phyloP scores from a whole-genome alignment of 2,329 filamentous ascomycete genomes.

The Trichoderma lentiforme region DNA sequence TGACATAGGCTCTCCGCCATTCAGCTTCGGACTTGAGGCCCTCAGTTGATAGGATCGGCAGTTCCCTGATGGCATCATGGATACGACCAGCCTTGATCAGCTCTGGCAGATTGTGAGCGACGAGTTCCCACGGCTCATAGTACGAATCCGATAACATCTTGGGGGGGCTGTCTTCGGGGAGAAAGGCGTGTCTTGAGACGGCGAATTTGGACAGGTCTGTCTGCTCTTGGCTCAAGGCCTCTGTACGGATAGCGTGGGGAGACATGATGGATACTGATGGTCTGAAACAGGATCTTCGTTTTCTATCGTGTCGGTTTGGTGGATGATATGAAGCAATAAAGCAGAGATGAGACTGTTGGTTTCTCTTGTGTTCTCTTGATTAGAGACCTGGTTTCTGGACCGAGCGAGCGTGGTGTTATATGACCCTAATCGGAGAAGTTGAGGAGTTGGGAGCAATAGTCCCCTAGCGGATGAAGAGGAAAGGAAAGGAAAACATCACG shows the following conservation, averaged over 20 bases:
- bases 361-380: not conserved
- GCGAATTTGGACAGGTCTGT: constrained; percentile 35
- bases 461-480: not conserved
- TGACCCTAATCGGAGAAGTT: not conserved
- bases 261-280: constrained; percentile 34
- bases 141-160: constrained; percentile 63
- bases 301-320: not conserved
- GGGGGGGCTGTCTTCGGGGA: constrained; percentile 68
- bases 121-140: constrained; percentile 75
- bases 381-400: too few relatives aligned
- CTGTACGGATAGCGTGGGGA: constrained; percentile 37
- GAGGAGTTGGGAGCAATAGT: not conserved
- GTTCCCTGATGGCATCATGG: constrained; percentile 56
- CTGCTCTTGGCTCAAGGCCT: constrained; percentile 21
- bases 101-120: constrained; percentile 64
- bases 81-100: constrained; percentile 64
- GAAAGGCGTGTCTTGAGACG: constrained; percentile 64
- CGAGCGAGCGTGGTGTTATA: not conserved
- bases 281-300: not conserved
- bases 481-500: not conserved
- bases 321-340: not conserved
- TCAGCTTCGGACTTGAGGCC: constrained; percentile 62
- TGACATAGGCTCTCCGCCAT: constrained; percentile 77
- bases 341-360: not conserved
- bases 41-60: constrained; percentile 69